These are phyloP conservation scores for Solanum paucissectum DNA, from an alignment of 257 asterid species.

Conservation along the genomic window DNA sequence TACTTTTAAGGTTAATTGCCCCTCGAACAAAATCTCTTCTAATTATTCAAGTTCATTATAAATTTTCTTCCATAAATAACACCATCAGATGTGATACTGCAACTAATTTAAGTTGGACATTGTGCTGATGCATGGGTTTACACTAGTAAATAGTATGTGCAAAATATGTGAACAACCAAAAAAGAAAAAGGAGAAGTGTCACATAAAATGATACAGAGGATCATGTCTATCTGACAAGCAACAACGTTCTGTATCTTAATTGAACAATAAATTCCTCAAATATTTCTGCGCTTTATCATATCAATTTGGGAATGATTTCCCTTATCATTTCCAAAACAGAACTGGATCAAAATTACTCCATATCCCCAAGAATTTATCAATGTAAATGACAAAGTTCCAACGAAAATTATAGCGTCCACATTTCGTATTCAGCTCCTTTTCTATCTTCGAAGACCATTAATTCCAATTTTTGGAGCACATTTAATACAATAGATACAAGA, in stretches of 20 bases:
- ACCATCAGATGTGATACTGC: background rate
- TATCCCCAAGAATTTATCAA: background rate
- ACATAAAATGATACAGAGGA: background rate
- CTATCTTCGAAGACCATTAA: background rate
- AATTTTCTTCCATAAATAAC: background rate
- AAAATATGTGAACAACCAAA: background rate
- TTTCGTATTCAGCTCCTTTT: background rate
- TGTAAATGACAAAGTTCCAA: background rate
- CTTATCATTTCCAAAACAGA: background rate
- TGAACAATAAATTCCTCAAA: background rate
- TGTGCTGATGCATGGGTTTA: background rate
- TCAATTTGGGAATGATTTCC: background rate
- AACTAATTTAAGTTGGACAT: background rate
- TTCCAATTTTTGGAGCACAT: background rate
- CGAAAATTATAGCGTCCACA: background rate
- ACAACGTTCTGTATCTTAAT: background rate
- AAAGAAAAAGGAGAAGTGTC: background rate
- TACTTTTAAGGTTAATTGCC: background rate
- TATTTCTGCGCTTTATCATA: background rate
- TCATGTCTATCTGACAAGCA: background rate
- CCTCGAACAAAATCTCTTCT: background rate
- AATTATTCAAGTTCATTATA: background rate
- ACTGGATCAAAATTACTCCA: background rate
- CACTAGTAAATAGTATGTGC: background rate
- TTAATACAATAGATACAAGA: background rate